These are phyloP conservation scores for Dendrostoma leiphaemia DNA, from an alignment of 2,329 filamentous ascomycete species.

Conservation along the genomic window DNA sequence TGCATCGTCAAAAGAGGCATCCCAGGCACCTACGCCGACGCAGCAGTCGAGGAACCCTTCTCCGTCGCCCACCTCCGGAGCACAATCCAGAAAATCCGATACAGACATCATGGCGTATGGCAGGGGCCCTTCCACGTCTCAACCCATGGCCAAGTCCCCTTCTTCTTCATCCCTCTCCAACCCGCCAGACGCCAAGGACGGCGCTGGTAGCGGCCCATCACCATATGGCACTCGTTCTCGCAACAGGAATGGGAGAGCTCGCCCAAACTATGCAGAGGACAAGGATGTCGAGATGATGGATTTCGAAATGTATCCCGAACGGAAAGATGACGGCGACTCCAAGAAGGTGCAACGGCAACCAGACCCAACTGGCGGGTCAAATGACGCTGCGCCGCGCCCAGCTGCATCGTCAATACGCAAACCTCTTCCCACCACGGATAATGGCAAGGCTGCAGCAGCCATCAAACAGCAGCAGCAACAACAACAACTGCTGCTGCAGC, in stretches of 20 bases:
- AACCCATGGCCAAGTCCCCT: constrained; percentile 48
- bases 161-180: constrained; percentile 45
- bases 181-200: constrained; percentile 44
- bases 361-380: constrained; percentile 37
- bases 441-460: constrained; percentile 34
- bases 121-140: constrained; percentile 28
- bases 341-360: constrained; percentile 50
- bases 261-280: constrained; percentile 94
- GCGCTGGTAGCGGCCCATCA: constrained; percentile 52
- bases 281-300: constrained; percentile 83
- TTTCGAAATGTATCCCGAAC: constrained; percentile 65
- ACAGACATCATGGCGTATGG: constrained; percentile 20
- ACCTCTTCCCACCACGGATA: constrained; percentile 32
- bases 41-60: constrained; percentile 25
- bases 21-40: constrained; percentile 24
- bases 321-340: constrained; percentile 50
- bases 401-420: constrained; percentile 28
- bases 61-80: constrained; percentile 25
- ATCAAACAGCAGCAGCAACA: constrained; percentile 27
- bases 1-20: constrained; percentile 27
- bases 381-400: constrained; percentile 23
- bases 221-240: constrained; percentile 92
- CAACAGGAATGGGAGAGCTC: constrained; percentile 75
- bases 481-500: constrained; percentile 26
- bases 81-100: constrained; percentile 32